phyloP scores from a whole-genome alignment of 768 basidiomycete genomes.

The Serendipita sp. region DNA sequence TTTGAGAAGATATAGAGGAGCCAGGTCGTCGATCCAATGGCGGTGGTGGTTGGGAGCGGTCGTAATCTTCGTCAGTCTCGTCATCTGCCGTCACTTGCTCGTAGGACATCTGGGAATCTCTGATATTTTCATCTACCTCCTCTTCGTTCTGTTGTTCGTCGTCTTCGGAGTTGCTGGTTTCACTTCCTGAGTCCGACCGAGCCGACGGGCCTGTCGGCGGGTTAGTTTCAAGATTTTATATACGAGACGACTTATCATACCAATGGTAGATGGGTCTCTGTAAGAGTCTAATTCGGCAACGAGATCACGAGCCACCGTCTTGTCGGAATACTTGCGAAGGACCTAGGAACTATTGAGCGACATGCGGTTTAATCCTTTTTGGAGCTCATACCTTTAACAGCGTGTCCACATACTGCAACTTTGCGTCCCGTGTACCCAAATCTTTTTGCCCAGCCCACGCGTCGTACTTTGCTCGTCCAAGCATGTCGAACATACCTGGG shows the following conservation, averaged over 20 bases:
- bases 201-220: constrained; percentile 45
- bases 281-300: constrained; percentile 66
- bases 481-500: constrained; percentile 80
- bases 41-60: background rate
- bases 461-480: constrained; percentile 92
- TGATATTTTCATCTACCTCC: constrained; percentile 14
- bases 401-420: constrained; percentile 79
- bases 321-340: constrained; percentile 67
- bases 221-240: constrained; percentile 19
- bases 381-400: constrained; percentile 47
- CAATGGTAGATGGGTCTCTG: constrained; percentile 45
- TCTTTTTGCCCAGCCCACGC: constrained; percentile 92
- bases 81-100: constrained; percentile 15
- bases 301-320: constrained; percentile 56
- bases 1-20: constrained; percentile 59
- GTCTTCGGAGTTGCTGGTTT: background rate
- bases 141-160: constrained; percentile 11
- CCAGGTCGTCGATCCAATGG: constrained; percentile 32
- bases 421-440: constrained; percentile 61
- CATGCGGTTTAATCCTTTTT: background rate
- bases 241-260: constrained; percentile 25
- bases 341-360: constrained; percentile 34
- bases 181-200: constrained; percentile 23
- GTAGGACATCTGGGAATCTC: constrained; percentile 12
- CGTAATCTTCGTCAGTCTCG: constrained; percentile 3